These are phyloP conservation scores for Penicillium bovifimosum DNA, from an alignment of 495 filamentous ascomycete species.

Conservation along the genomic window DNA sequence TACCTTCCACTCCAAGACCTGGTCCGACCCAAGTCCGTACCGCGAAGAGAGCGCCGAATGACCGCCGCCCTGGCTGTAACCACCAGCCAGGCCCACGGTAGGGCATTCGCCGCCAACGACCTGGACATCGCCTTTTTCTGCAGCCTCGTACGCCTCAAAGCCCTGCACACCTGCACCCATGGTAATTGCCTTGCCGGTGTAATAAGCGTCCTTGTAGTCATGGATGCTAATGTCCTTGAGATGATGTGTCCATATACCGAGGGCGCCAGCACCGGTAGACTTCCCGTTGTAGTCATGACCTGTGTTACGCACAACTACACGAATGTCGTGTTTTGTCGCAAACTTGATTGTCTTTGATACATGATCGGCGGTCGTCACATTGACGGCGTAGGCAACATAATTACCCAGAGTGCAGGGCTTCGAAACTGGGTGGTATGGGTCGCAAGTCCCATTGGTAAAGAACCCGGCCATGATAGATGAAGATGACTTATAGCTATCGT, in stretches of 20 bases:
- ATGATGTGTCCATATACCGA: neutral
- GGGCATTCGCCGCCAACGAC: conserved; percentile 12
- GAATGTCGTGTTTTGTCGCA: neutral
- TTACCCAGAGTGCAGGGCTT: neutral
- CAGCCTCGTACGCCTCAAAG: neutral
- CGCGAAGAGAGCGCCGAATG: conserved; percentile 44
- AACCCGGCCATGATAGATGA: neutral
- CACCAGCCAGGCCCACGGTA: conserved; percentile 36
- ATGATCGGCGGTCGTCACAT: neutral
- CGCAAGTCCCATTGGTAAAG: neutral
- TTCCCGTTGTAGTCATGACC: neutral
- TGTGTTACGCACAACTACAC: neutral
- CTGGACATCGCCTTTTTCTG: neutral
- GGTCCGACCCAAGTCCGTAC: conserved; percentile 56
- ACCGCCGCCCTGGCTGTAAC: conserved; percentile 55
- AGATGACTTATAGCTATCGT: neutral
- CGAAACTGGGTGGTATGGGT: neutral
- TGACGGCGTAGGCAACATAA: neutral
- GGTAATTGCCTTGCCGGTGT: neutral
- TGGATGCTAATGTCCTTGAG: neutral
- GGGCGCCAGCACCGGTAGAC: neutral
- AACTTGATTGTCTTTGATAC: neutral
- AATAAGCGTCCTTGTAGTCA: neutral
- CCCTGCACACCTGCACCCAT: neutral
- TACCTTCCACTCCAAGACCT: conserved; percentile 55